A percentile compares a stretch with the other conserved stretches of the same genome.
Conservation (phyloP, 2,329 filamentous ascomycete species). For the Emmonsiellopsis sp. region DNA sequence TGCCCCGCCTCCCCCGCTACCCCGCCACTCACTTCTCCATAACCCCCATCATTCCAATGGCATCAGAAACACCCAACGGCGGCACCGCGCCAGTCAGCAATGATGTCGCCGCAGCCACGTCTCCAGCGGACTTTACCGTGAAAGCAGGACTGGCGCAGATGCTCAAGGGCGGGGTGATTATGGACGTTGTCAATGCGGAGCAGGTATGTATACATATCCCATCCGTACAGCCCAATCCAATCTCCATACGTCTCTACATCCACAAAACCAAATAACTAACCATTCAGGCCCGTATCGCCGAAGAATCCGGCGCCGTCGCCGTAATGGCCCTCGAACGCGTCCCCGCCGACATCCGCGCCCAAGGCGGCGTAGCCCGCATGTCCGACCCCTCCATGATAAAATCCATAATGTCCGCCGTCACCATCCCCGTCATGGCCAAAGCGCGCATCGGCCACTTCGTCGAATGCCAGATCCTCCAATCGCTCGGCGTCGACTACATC, state of each 20-base stretch:
- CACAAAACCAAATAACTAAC: neutral
- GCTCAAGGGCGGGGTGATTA: constrained; percentile 98
- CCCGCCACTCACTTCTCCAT: neutral
- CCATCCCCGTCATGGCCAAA: constrained; percentile 98
- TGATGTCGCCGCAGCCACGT: constrained; percentile 24
- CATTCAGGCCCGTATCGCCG: constrained; percentile 76
- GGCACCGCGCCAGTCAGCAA: constrained; percentile 18
- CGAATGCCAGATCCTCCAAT: constrained; percentile 96
- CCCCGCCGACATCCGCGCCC: constrained; percentile 83
- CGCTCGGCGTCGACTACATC: constrained; percentile 92
- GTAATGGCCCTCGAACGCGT: constrained; percentile 99
- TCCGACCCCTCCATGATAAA: constrained; percentile 90
- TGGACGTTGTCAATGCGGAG: constrained; percentile 92
- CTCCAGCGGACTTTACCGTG: constrained; percentile 63
- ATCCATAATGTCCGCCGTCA: constrained; percentile 89
- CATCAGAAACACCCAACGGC: constrained; percentile 21
- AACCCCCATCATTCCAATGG: constrained; percentile 21
- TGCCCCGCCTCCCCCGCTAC: neutral
- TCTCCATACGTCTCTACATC: too few relatives aligned
- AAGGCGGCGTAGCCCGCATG: constrained; percentile 95
- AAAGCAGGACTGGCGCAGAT: constrained; percentile 95
- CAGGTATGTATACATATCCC: constrained; percentile 43
- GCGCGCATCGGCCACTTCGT: constrained; percentile 96
- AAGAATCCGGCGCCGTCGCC: constrained; percentile 88
- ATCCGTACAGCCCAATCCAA: neutral